Base-by-base conservation (phyloP, 331 rosid species). In the Phaseolus coccineus region DNA sequence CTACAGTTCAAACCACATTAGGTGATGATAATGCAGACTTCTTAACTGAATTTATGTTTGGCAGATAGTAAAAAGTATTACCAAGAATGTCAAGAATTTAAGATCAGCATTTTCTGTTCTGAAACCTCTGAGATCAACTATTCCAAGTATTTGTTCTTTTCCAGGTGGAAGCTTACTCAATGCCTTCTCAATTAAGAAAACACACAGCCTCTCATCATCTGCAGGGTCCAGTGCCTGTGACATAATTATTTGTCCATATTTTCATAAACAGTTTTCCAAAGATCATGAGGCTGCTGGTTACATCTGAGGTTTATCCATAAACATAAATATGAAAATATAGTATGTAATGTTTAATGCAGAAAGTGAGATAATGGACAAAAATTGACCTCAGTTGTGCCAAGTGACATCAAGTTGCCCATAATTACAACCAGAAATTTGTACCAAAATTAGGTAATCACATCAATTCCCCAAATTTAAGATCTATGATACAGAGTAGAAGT, bases 111-210 rank as follows among this genome's bases (percentile, higher is more conserved):
- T 96, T 76, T 81, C 86, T 59, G 84, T 71, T 12, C 97, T 82
- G 47, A 89, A 96, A 65, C 92, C 97, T 76, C 93, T 91, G 55
- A 93, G 99, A 84, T 96, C 93, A 73, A 96, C 9, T 77, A 93
- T 90, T 71, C 87, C 97, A 39, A 93, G 91, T 47, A 93, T 84
- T 59, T 91, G 92, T 71, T 90, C 93, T 52, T 83, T 70, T 79
- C 96, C 98, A 56, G 83, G 37, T 46, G 98, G 97, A 81, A 93
- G 89, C 77, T 82, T 87, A 77, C 88, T 81, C 76, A 93, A 79
- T 70, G 97, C 98, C 89, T 91, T 87, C 87, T 96, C 99, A 84
- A 96, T 81, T 63, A 90, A 63, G 83, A 81, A 89, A 80, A 86
- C 94, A 72, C 99, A 91, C 39, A 96, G 85, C 90, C 78, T 96